Percentiles rank a stretch among this genome's conserved stretches.
Conservation (phyloP, 495 filamentous ascomycete genomes). For the Penicillium daleae region DNA sequence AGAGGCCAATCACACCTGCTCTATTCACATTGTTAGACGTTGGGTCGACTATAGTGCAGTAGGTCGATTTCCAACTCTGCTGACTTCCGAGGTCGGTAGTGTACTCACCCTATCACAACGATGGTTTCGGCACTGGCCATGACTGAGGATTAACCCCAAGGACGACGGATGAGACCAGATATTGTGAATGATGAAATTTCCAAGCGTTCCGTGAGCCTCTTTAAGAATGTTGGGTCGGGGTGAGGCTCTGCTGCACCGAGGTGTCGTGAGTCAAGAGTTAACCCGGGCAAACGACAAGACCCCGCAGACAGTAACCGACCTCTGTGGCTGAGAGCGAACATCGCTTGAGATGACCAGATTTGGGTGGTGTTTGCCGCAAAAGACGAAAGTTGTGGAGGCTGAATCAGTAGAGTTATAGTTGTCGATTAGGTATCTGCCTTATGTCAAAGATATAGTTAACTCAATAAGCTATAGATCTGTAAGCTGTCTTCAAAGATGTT, state of each 20-base stretch:
- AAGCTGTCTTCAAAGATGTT: neutral
- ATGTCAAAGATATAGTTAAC: neutral
- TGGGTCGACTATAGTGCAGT: neutral
- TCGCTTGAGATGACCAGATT: neutral
- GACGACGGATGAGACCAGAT: neutral
- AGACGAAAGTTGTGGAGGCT: neutral
- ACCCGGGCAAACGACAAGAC: constrained; percentile 23
- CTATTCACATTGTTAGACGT: constrained; percentile 37
- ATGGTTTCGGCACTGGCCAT: constrained; percentile 42
- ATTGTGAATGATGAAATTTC: too few species aligned
- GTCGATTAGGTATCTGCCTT: neutral
- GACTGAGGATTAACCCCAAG: neutral
- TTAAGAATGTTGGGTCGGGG: neutral
- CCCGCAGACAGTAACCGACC: constrained; percentile 18
- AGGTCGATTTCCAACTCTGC: neutral
- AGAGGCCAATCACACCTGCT: constrained; percentile 62
- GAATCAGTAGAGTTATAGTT: neutral
- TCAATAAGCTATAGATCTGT: neutral
- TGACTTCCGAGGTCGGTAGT: neutral
- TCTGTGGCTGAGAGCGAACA: constrained; percentile 1
- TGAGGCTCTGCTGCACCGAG: neutral
- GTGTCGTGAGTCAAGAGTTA: constrained; percentile 16
- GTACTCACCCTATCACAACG: constrained; percentile 49
- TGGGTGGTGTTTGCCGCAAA: neutral
- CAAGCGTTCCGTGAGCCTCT: neutral